These are phyloP conservation scores for Penicillium sumatraense DNA, from an alignment of 2,329 filamentous ascomycete genomes.

Conservation along the genomic window DNA sequence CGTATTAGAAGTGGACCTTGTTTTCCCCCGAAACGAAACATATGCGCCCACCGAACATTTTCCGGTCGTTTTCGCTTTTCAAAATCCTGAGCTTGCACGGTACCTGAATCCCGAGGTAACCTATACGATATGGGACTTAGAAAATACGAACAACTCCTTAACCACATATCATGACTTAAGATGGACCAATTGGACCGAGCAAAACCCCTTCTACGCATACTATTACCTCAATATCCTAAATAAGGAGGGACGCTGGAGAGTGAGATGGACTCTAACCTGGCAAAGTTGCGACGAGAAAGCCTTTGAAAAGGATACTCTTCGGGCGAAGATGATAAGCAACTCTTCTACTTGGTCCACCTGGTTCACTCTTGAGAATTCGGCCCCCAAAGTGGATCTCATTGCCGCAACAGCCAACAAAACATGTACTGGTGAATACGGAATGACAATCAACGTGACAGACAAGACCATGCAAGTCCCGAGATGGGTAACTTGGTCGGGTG, in stretches of 20 bases:
- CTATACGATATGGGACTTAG: slow-evolving; percentile 9
- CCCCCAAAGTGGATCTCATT: slow-evolving; percentile 17
- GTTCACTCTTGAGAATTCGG: slow-evolving; percentile 12
- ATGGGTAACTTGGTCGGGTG: slow-evolving; percentile 9
- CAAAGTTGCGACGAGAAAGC: slow-evolving; percentile 16
- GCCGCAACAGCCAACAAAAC: slow-evolving; percentile 15
- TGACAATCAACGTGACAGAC: slow-evolving; percentile 16
- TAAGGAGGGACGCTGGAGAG: not conserved
- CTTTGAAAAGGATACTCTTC: not conserved
- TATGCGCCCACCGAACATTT: slow-evolving; percentile 20
- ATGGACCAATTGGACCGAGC: slow-evolving; percentile 13
- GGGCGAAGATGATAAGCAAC: slow-evolving; percentile 1
- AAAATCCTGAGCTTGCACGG: slow-evolving; percentile 16
- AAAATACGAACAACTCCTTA: not conserved
- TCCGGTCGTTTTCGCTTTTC: slow-evolving; percentile 23
- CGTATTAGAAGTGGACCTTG: slow-evolving; percentile 21
- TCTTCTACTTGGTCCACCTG: not conserved
- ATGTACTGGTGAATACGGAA: slow-evolving; percentile 8
- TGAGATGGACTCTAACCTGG: slow-evolving; percentile 13
- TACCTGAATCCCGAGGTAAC: slow-evolving; percentile 13
- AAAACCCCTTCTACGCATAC: slow-evolving; percentile 16
- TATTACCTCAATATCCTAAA: not conserved
- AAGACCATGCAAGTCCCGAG: slow-evolving; percentile 12
- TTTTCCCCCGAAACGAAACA: slow-evolving; percentile 23
- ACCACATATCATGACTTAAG: slow-evolving; percentile 7